Evolutionary conservation across 306 rosid genomes (phyloP), one percentile per base, ranked within the genome.

Genomic region (Begonia peltatifolia): DNA sequence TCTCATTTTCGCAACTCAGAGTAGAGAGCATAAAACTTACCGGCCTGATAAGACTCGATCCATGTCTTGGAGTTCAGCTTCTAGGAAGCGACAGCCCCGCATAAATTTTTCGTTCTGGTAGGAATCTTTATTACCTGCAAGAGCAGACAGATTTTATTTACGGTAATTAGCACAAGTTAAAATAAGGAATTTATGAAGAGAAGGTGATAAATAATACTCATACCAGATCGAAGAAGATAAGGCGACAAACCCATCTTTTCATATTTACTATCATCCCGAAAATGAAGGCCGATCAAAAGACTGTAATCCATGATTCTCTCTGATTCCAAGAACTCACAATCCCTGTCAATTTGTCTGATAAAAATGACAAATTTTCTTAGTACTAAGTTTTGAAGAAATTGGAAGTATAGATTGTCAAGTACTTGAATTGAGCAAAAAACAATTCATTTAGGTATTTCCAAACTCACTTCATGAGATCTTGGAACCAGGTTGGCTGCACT

Each of bases 241-340:
- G 96, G 99, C 4, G 96, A 92, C 60, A 87, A 14, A 25, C 93
- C 94, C 77, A 87, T 83, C 62, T 92, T 81, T 58, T 86, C 99
- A 20, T 67, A 77, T 16, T 68, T 73, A 54, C 70, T 83, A 53
- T 84, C 87, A 41, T 87, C 88, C 1, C 94, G 94, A 52, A 92
- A 87, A 61, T 92, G 99, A 66, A 92, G 79, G 35, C 99, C 99
- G 52, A 92, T 90, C 65, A 92, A 60, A 54, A 92, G 87, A 75
- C 99, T 92, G 65, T 92, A 92, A 77, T 92, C 99, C 99, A 92
- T 92, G 58, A 92, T 92, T 68, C 95, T 72, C 63, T 75, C 96
- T 0, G 96, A 81, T 70, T 92, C 94, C 81, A 92, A 74, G 77
- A 92, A 92, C 71, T 81, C 87, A 4, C 96, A 92, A 62, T 92